These are phyloP conservation scores for Daldinia eschscholtzii DNA, from an alignment of 2,329 filamentous ascomycete species.

Conservation along the genomic window DNA sequence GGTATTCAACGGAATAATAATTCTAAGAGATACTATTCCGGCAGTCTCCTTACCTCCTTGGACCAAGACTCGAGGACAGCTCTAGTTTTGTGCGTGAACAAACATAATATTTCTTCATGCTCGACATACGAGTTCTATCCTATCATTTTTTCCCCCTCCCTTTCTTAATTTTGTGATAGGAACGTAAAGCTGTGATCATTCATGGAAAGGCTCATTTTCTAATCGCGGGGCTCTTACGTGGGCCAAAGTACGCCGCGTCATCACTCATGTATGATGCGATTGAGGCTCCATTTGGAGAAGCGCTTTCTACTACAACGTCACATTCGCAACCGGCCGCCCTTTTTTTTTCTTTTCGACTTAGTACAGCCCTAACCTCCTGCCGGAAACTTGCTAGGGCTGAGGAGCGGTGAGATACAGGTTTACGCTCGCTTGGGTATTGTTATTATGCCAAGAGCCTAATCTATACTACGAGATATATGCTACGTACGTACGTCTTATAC, in stretches of 20 bases:
- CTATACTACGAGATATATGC: constrained; percentile 1
- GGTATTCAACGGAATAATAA: neutral
- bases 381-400: constrained; percentile 22
- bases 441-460: neutral
- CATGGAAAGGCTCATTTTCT: neutral
- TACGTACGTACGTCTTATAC: constrained; percentile 14
- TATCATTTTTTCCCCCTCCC: too few species aligned
- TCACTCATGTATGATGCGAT: constrained; percentile 26
- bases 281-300: constrained; percentile 30
- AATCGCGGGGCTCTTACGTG: constrained; percentile 25
- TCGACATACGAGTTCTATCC: neutral
- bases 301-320: constrained; percentile 25
- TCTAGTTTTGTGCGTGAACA: neutral
- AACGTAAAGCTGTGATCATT: neutral
- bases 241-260: constrained; percentile 36
- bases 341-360: neutral
- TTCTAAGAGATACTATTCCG: neutral
- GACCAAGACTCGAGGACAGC: neutral
- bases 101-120: neutral
- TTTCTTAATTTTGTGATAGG: neutral
- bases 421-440: constrained; percentile 1
- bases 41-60: neutral
- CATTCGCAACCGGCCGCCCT: constrained; percentile 9
- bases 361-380: constrained; percentile 8
- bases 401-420: constrained; percentile 12